Base-by-base conservation (phyloP, 345 rosid genomes). In the Sisymbrium altissimum region DNA sequence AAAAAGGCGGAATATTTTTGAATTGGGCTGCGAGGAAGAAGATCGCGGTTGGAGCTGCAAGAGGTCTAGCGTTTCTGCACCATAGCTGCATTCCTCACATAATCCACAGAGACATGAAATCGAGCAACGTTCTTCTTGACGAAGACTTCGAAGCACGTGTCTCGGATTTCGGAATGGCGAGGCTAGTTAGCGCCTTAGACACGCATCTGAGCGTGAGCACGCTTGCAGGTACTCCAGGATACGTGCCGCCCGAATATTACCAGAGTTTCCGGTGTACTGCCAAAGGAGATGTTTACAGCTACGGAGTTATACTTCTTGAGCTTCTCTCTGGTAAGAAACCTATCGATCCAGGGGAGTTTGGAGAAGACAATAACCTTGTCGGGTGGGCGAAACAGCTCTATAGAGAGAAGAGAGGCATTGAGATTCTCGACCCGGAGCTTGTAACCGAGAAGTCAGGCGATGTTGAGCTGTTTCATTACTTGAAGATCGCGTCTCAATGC, bases 61-160 rank as follows among this genome's bases (percentile, higher is more conserved):
- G 98, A 83, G 98, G 98, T 17, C 89, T 94, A 58, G 98, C 98
- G 29, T 94, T 94, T 86, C 90, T 94, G 40, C 98, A 94, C 48
- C 98, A 94, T 78, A 94, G 97, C 83, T 94, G 98, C 87, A 86
- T 87, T 54, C 98, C 98, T 45, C 98, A 94, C 86, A 88, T 94
- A 52, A 94, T 94, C 79, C 98, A 94, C 35, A 82, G 98, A 7
- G 98, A 94, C 88, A 94, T 94, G 96, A 94, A 94, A 64, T 94
- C 98, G 7, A 94, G 98, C 74, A 94, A 94, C 65, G 98, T 94
- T 64, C 95, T 94, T 55, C 76, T 94, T 19, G 98, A 94, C 32
- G 91, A 94, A 71, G 88, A 89, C 61, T 88, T 91, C 1, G 97
- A 89, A 83, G 98, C 98, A 56, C 79, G 97, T 60, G 97, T 94